Evolutionary conservation across 768 basidiomycete species (phyloP).

Genomic region (Terana coerulea): DNA sequence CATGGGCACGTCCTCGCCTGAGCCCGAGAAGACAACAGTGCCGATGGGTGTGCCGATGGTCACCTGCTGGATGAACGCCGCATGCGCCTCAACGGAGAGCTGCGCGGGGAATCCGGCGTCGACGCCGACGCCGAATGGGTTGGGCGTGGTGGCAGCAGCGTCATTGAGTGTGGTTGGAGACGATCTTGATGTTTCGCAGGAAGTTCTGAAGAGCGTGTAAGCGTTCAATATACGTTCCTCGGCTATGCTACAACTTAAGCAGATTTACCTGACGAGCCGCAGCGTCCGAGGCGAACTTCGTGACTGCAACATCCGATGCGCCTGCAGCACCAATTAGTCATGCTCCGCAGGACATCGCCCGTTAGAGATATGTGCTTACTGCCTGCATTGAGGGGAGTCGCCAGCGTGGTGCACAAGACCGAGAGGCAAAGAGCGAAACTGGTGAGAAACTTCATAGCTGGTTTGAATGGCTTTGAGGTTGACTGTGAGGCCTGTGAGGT

Average conservation of each 20-base stretch:
- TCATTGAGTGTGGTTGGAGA: neutral
- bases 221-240: neutral
- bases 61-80: neutral
- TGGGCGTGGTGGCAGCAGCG: neutral
- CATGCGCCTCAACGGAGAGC: neutral
- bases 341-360: neutral
- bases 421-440: neutral
- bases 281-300: neutral
- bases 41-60: neutral
- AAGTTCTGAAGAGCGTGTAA: neutral
- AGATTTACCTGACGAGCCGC: too few species aligned
- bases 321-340: neutral
- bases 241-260: too few species aligned
- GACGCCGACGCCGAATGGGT: neutral
- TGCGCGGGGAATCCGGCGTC: neutral
- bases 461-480: too few species aligned
- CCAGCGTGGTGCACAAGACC: neutral
- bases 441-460: neutral
- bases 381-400: neutral
- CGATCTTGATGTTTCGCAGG: neutral
- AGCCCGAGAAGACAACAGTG: neutral
- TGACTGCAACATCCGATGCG: neutral
- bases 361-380: neutral
- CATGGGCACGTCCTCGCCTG: neutral
- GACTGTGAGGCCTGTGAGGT: too few species aligned